A percentile compares a stretch with the other conserved stretches of the same genome.
These are phyloP conservation scores for Psidium guajava DNA, from an alignment of 345 rosid species.

Conservation along the genomic window DNA sequence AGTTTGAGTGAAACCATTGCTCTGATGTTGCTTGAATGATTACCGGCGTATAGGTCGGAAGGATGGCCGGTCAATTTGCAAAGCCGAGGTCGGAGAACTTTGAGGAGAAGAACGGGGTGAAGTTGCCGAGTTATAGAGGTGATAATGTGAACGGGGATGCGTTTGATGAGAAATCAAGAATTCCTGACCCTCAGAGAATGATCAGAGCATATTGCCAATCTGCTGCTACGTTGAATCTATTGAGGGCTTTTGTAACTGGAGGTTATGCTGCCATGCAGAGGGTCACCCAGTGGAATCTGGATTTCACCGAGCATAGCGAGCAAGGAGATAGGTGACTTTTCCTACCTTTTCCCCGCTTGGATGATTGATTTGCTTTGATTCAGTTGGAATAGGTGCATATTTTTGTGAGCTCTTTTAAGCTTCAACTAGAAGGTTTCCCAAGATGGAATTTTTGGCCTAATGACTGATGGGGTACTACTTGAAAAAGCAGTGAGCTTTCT, in stretches of 20 bases:
- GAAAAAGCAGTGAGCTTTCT: neutral
- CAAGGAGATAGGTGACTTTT: slow-evolving; percentile 8
- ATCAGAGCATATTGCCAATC: slow-evolving; percentile 12
- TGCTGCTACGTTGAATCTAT: slow-evolving; percentile 11
- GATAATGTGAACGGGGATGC: slow-evolving; percentile 11
- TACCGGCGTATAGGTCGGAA: slow-evolving; percentile 1
- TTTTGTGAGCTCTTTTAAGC: neutral
- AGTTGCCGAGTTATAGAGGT: slow-evolving; percentile 14
- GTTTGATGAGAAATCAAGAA: slow-evolving; percentile 9
- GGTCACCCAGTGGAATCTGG: slow-evolving; percentile 12
- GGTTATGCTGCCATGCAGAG: slow-evolving; percentile 16
- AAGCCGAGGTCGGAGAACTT: slow-evolving; percentile 8
- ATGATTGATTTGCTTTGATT: neutral
- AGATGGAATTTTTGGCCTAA: neutral
- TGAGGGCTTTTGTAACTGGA: slow-evolving; percentile 12
- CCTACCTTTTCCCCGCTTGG: neutral
- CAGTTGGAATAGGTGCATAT: neutral
- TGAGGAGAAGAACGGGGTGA: slow-evolving; percentile 13
- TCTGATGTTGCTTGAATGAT: neutral
- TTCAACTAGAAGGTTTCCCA: neutral
- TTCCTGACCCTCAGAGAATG: slow-evolving; percentile 12
- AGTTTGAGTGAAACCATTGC: neutral
- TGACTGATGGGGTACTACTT: neutral
- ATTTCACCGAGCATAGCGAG: slow-evolving; percentile 14
- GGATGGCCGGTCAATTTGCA: slow-evolving; percentile 16